A percentile compares a stretch with the other conserved stretches of the same genome.
phyloP scores from a whole-genome alignment of 176 grass and related monocot species.

The Lolium rigidum region DNA sequence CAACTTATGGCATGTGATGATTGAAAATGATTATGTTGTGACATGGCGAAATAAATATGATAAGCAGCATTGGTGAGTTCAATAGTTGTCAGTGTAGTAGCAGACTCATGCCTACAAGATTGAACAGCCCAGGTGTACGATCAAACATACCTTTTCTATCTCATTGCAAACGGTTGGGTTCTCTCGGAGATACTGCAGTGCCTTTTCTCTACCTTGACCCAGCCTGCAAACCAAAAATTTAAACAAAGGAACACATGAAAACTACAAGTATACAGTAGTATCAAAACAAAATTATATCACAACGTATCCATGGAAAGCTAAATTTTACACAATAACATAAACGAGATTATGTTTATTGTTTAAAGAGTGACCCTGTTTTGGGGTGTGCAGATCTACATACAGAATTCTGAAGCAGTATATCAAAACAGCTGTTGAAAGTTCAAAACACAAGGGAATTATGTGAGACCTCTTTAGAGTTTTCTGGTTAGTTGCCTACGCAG shows the following conservation, averaged over 20 bases:
- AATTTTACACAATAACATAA: too few species aligned
- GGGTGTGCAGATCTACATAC: not conserved
- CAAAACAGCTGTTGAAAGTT: not conserved
- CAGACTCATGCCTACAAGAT: not conserved
- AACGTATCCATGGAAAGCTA: not conserved
- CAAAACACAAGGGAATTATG: constrained; percentile 9
- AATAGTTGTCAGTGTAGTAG: constrained; percentile 8
- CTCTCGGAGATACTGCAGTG: constrained; percentile 85
- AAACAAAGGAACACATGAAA: constrained; percentile 27
- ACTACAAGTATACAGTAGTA: not conserved
- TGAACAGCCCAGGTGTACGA: not conserved
- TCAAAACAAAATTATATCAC: not conserved
- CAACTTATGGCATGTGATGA: not conserved
- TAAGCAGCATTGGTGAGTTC: not conserved
- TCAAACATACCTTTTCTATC: constrained; percentile 84
- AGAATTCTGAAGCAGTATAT: not conserved
- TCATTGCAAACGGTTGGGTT: constrained; percentile 67
- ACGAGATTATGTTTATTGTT: not conserved
- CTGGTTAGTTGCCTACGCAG: not conserved
- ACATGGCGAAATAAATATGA: not conserved
- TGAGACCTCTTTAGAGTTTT: not conserved
- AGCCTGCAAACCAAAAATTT: constrained; percentile 50
- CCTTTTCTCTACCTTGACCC: constrained; percentile 92
- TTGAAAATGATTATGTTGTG: not conserved
- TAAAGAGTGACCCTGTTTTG: not conserved